phyloP scores from a whole-genome alignment of 73 alveolate genomes.

The Durusdinium trenchii region DNA sequence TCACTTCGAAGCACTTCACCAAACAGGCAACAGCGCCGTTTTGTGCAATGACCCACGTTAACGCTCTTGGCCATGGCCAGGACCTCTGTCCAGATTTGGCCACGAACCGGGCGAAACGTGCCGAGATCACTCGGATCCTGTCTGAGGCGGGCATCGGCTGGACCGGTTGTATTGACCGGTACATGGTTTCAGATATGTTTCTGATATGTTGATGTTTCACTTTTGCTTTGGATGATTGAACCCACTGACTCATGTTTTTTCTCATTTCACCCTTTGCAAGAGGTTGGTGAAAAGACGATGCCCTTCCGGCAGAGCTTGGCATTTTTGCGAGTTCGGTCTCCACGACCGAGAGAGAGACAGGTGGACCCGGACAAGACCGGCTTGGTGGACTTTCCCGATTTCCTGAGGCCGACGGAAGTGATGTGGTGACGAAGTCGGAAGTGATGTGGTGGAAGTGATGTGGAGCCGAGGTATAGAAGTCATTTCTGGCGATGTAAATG shows the following conservation, averaged over 20 bases:
- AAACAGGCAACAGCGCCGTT: too few species aligned
- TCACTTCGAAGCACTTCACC: too few species aligned
- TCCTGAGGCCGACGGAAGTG: constrained; percentile 42
- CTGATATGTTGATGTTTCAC: too few species aligned
- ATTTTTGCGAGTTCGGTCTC: too few species aligned
- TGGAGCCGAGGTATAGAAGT: too few species aligned
- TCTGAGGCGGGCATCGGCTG: not conserved
- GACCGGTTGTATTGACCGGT: not conserved
- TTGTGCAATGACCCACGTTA: too few species aligned
- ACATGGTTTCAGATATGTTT: not conserved
- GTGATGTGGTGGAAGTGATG: not conserved
- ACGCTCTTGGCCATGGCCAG: not conserved
- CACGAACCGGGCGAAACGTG: constrained; percentile 60
- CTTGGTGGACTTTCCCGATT: constrained; percentile 74
- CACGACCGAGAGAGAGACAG: too few species aligned
- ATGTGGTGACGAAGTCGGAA: not conserved
- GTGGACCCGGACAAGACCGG: constrained; percentile 80
- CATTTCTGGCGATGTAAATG: too few species aligned
- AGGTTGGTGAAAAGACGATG: not conserved
- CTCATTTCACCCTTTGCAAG: not conserved
- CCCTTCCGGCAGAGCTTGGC: not conserved
- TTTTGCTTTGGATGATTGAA: too few species aligned
- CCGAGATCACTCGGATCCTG: constrained; percentile 61
- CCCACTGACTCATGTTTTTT: too few species aligned
- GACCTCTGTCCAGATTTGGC: constrained; percentile 75